Evolutionary conservation across 1,284 basidiomycete genomes (phyloP).

Genomic region (Tylopilus sp.): DNA sequence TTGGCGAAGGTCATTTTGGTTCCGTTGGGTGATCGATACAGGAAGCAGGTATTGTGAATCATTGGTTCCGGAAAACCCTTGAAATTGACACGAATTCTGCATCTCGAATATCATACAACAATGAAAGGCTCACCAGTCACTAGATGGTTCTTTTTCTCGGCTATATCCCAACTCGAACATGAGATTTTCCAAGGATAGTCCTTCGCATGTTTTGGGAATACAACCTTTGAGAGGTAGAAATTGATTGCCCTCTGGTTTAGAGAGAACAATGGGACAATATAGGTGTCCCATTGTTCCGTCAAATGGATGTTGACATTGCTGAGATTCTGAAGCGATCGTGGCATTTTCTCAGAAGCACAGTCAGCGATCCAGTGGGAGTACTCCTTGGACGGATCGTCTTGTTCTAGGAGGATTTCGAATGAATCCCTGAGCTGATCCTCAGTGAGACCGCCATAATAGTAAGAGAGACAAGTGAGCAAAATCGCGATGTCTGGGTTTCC

Average conservation of each 20-base stretch:
- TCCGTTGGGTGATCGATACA: slow-evolving; percentile 14
- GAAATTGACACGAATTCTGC: no score
- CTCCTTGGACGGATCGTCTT: slow-evolving; percentile 54
- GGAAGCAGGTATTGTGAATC: slow-evolving; percentile 25
- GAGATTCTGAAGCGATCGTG: slow-evolving; percentile 13
- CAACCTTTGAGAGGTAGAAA: slow-evolving; percentile 54
- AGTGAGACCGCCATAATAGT: slow-evolving; percentile 50
- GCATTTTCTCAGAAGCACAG: slow-evolving; percentile 21
- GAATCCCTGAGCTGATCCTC: slow-evolving; percentile 49
- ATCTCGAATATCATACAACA: background rate
- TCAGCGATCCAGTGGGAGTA: slow-evolving; percentile 55
- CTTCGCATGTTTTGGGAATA: slow-evolving; percentile 43
- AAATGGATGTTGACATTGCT: slow-evolving; percentile 54
- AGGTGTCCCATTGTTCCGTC: slow-evolving; percentile 40
- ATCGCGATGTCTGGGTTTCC: slow-evolving; percentile 65
- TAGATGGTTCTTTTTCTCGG: slow-evolving; percentile 31
- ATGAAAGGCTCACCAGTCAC: slow-evolving; percentile 19
- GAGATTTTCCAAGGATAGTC: slow-evolving; percentile 58
- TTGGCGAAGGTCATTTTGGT: slow-evolving; percentile 20
- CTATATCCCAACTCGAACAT: slow-evolving; percentile 63
- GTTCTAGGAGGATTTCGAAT: slow-evolving; percentile 53
- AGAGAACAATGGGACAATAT: slow-evolving; percentile 48
- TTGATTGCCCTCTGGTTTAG: slow-evolving; percentile 53
- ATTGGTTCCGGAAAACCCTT: slow-evolving; percentile 34
- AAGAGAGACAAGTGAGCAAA: slow-evolving; percentile 52